phyloP scores from a whole-genome alignment of 371 early-diverging fungal species.

The Parasitella parasitica region DNA sequence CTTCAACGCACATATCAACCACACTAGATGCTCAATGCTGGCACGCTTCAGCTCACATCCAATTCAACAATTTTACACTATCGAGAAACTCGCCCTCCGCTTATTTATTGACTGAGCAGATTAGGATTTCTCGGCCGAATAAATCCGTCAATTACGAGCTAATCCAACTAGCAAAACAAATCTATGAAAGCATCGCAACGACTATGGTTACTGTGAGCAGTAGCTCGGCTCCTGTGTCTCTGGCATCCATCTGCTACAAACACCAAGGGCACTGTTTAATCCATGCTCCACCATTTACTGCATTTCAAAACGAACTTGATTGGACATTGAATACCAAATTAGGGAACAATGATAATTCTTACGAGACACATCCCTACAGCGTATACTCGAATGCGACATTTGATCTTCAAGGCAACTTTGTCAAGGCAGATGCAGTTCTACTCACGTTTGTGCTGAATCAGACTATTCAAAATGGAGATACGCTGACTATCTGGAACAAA shows the following conservation, averaged over 20 bases:
- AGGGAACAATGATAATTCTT: slow-evolving; percentile 8
- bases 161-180: slow-evolving; percentile 18
- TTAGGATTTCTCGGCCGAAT: slow-evolving; percentile 27
- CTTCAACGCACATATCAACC: slow-evolving; percentile 16
- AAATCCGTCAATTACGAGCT: slow-evolving; percentile 25
- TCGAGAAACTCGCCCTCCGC: slow-evolving; percentile 19
- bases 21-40: slow-evolving; percentile 32
- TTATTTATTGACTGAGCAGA: slow-evolving; percentile 36
- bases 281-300: slow-evolving; percentile 45
- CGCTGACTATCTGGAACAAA: slow-evolving; percentile 17
- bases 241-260: slow-evolving; percentile 26
- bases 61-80: slow-evolving; percentile 20
- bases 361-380: slow-evolving; percentile 39
- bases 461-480: slow-evolving; percentile 1
- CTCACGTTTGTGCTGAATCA: slow-evolving; percentile 24
- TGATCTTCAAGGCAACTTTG: slow-evolving; percentile 23
- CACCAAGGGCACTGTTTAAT: slow-evolving; percentile 46
- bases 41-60: slow-evolving; percentile 38
- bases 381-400: slow-evolving; percentile 48
- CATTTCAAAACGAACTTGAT: slow-evolving; percentile 33
- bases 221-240: slow-evolving; percentile 7
- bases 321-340: slow-evolving; percentile 20
- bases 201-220: slow-evolving; percentile 21
- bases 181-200: slow-evolving; percentile 23
- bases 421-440: slow-evolving; percentile 52